These are phyloP conservation scores for Diphasiastrum complanatum DNA, from an alignment of 83 land plant genomes.

Conservation along the genomic window DNA sequence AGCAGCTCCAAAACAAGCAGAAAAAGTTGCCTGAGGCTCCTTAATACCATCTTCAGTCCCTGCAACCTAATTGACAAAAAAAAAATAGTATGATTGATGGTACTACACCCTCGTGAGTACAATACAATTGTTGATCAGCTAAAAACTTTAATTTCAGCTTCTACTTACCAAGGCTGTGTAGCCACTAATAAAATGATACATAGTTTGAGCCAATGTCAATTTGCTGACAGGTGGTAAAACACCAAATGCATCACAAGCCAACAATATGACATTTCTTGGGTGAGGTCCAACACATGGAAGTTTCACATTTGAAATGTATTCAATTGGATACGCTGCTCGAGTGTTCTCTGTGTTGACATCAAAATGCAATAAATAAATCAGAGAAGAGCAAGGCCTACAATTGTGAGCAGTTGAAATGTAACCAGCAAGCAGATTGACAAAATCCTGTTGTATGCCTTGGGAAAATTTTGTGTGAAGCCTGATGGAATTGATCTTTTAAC, in stretches of 20 bases:
- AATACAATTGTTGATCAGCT: too few relatives aligned
- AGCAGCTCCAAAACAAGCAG: conserved; percentile 32
- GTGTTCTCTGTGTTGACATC: conserved; percentile 33
- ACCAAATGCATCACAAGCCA: conserved; percentile 28
- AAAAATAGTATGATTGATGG: not conserved
- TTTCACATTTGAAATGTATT: conserved; percentile 24
- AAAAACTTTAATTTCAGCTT: too few relatives aligned
- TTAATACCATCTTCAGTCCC: conserved; percentile 27
- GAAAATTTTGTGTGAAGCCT: not conserved
- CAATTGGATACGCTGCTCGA: conserved; percentile 30
- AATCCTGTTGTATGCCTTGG: not conserved
- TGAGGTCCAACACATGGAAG: conserved; percentile 28
- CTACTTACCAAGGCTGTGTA: conserved; percentile 26
- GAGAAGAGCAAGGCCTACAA: too few relatives aligned
- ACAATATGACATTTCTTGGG: conserved; percentile 25
- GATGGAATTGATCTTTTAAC: not conserved
- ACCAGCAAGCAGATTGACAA: too few relatives aligned
- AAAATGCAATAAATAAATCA: too few relatives aligned
- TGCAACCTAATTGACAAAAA: conserved; percentile 8
- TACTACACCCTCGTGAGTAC: not conserved
- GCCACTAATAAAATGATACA: conserved; percentile 34
- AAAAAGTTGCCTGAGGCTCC: conserved; percentile 27
- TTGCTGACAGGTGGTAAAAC: conserved; percentile 31
- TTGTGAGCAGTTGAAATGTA: too few relatives aligned
- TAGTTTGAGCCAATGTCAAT: conserved; percentile 23